Base-by-base conservation (phyloP, 2,329 filamentous ascomycete genomes). In the Byssochlamys sp. region DNA sequence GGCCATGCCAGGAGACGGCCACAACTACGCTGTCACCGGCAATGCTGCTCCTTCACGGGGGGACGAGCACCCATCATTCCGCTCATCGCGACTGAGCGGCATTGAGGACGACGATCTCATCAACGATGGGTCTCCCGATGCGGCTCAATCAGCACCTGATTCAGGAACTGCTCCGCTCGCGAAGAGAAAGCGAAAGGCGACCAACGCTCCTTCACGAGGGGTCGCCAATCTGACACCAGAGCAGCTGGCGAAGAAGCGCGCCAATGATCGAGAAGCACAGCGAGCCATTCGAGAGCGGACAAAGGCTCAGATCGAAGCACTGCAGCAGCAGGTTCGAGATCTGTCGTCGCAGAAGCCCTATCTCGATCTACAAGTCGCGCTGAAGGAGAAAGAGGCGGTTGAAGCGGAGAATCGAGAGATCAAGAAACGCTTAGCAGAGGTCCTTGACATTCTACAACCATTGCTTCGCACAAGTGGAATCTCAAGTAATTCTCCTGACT, bases 201-300 rank as follows among this genome's bases (percentile, higher is more conserved):
- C 70, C 48, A 72, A 66, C 58, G 62, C 71, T 26, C 72, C 73
- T 52, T 77, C 87, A 59, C 84, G 90, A 63, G 91, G 89, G 62
- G 91, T 95, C 57, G 90, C 90, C 62, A 92, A 89, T 67, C 80
- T 96, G 69, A 95, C 90, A 10, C 88, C 90, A 4, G 88, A 91
- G 60, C 91, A 96, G 74, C 82, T 96, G 59, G 89, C 88, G 29
- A 88, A 91, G 73, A 96, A 96, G 78, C 82, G 91, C 62, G 89
- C 90, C 67, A 96, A 96, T 81, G 90, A 95, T 70, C 85, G 90
- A 58, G 89, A 95, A 72, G 90, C 90, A 29, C 90, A 95, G 71
- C 83, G 90, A 53, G 89, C 89, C 45, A 94, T 95, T 59, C 82
- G 90, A 49, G 88, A 92, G 75, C 84, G 90, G 57, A 94, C 89